Evolutionary conservation across 768 basidiomycete species (phyloP).

Genomic region (Boletus edulis): DNA sequence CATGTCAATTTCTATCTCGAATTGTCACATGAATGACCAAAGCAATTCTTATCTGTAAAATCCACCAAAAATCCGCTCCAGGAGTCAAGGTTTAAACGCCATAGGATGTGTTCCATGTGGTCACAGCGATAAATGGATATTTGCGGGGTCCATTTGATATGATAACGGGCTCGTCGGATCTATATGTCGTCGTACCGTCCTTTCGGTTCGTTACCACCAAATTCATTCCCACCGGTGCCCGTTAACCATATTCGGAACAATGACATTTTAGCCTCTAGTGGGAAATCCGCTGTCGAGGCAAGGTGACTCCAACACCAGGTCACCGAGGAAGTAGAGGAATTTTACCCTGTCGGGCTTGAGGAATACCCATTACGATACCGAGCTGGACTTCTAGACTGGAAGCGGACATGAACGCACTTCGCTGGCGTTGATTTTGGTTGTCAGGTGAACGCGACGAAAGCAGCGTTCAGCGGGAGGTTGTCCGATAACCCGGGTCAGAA

Average conservation of each 20-base stretch:
- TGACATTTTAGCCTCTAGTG: conserved; percentile 1
- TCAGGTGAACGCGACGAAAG: conserved; percentile 13
- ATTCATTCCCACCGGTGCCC: conserved; percentile 1
- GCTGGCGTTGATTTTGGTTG: conserved; percentile 17
- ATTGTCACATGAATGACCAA: conserved; percentile 2
- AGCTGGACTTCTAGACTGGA: background rate
- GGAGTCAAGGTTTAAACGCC: background rate
- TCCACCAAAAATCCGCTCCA: conserved; percentile 11
- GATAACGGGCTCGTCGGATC: conserved; percentile 16
- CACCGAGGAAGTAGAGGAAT: background rate
- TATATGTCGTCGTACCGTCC: conserved; percentile 21
- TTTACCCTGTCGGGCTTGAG: background rate
- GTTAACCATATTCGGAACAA: conserved; percentile 16
- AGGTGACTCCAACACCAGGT: background rate
- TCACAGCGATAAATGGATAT: background rate
- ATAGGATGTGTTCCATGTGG: conserved; percentile 8
- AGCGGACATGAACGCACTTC: conserved; percentile 1
- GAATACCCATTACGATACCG: background rate
- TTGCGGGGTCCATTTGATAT: background rate
- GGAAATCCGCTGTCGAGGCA: conserved; percentile 6
- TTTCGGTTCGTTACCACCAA: conserved; percentile 21
- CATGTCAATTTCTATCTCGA: background rate
- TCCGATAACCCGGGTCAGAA: conserved; percentile 4
- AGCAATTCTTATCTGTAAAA: background rate
- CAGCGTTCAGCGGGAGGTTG: background rate